Percentiles rank a stretch among this genome's conserved stretches.
Conservation (phyloP, 805 yeast genomes). For the Cyberlindnera xylosilytica region DNA sequence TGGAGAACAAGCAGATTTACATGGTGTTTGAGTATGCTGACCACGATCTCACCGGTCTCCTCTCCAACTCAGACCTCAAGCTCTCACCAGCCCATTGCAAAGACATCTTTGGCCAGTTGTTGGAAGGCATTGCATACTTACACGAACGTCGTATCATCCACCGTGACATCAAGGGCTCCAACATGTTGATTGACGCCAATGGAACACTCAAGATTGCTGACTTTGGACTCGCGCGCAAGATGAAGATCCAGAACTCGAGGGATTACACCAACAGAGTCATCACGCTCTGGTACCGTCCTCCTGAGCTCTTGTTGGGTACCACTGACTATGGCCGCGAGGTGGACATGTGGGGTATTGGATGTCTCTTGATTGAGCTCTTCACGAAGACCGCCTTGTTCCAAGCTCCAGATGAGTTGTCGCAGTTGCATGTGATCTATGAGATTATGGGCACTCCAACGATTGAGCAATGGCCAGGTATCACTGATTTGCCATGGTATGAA, state of each 20-base stretch:
- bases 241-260: constrained; percentile 52
- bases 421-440: constrained; percentile 70
- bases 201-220: constrained; percentile 75
- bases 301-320: constrained; percentile 86
- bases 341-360: constrained; percentile 97
- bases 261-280: constrained; percentile 95
- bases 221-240: constrained; percentile 76
- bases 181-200: constrained; percentile 58
- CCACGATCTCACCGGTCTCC: constrained; percentile 86
- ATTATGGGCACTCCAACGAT: constrained; percentile 83
- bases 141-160: constrained; percentile 70
- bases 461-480: constrained; percentile 75
- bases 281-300: constrained; percentile 97
- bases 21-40: constrained; percentile 94
- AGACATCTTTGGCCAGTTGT: constrained; percentile 59
- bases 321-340: constrained; percentile 89
- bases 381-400: constrained; percentile 75
- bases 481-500: constrained; percentile 88
- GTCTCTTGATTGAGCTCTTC: constrained; percentile 80
- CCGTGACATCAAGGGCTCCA: constrained; percentile 81
- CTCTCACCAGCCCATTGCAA: constrained; percentile 65
- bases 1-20: constrained; percentile 65
- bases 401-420: constrained; percentile 86
- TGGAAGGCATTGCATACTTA: constrained; percentile 66
- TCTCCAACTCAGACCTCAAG: constrained; percentile 68